These are phyloP conservation scores for Vigna radiata DNA, from an alignment of 306 rosid species.

Conservation along the genomic window DNA sequence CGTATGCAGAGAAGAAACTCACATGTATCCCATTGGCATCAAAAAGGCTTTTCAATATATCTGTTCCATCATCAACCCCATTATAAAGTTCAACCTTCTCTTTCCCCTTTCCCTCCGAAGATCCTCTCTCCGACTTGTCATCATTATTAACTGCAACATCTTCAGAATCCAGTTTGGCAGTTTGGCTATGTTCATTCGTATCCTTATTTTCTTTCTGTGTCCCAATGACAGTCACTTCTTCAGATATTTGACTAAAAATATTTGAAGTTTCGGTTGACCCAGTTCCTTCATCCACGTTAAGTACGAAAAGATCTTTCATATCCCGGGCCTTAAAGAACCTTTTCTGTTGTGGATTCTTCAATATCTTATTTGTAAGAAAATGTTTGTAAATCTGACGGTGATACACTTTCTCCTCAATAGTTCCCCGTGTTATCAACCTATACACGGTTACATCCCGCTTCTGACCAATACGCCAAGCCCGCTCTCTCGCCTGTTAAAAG, in stretches of 20 bases:
- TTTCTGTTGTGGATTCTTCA: slow-evolving; percentile 97
- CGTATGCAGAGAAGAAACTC: slow-evolving; percentile 47
- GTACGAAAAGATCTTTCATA: slow-evolving; percentile 92
- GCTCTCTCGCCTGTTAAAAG: slow-evolving; percentile 87
- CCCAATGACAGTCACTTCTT: slow-evolving; percentile 68
- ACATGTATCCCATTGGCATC: slow-evolving; percentile 92
- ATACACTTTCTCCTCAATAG: slow-evolving; percentile 96
- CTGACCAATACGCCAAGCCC: slow-evolving; percentile 99
- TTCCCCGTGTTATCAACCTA: slow-evolving; percentile 94
- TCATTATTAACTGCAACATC: slow-evolving; percentile 48
- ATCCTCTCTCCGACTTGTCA: slow-evolving; percentile 45
- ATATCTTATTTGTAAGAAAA: slow-evolving; percentile 90
- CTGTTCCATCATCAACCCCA: slow-evolving; percentile 72
- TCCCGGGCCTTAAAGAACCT: slow-evolving; percentile 97
- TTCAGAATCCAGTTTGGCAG: slow-evolving; percentile 43
- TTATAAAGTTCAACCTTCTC: slow-evolving; percentile 61
- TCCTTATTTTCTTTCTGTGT: slow-evolving; percentile 59
- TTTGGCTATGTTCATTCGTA: slow-evolving; percentile 41
- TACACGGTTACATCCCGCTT: slow-evolving; percentile 90
- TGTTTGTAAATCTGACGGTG: slow-evolving; percentile 98
- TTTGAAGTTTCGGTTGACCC: slow-evolving; percentile 89
- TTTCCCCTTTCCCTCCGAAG: slow-evolving; percentile 62
- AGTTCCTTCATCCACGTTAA: slow-evolving; percentile 73
- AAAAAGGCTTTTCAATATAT: slow-evolving; percentile 79
- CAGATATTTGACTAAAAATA: slow-evolving; percentile 81